Conservation (phyloP, 1,139 yeast genomes). For the Meyerozyma carpophila region DNA sequence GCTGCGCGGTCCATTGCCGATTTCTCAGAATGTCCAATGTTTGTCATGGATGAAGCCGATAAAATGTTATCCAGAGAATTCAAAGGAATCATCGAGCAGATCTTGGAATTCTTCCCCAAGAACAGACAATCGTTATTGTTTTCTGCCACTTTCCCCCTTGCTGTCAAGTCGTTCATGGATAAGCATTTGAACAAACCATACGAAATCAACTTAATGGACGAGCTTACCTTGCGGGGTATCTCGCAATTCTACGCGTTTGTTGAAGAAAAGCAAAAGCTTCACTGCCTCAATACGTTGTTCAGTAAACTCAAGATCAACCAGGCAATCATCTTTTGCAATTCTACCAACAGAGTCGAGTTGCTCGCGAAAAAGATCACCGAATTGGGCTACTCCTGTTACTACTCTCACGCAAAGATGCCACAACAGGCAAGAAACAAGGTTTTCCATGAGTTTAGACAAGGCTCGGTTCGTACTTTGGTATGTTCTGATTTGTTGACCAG, state of each 20-base stretch:
- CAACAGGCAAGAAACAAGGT: constrained; percentile 97
- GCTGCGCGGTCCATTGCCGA: constrained; percentile 87
- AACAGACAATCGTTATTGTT: constrained; percentile 82
- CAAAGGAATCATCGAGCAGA: constrained; percentile 82
- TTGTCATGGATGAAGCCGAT: constrained; percentile 99
- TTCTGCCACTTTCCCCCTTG: constrained; percentile 93
- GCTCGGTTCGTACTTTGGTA: constrained; percentile 93
- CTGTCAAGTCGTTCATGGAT: constrained; percentile 91
- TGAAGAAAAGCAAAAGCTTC: constrained; percentile 92
- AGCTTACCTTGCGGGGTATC: constrained; percentile 90
- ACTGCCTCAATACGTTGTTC: constrained; percentile 90
- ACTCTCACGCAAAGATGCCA: constrained; percentile 96
- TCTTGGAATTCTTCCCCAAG: constrained; percentile 73
- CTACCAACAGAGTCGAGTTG: constrained; percentile 92
- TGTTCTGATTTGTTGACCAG: constrained; percentile 95
- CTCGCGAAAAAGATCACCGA: constrained; percentile 95
- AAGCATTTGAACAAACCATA: constrained; percentile 86
- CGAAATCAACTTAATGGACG: constrained; percentile 97
- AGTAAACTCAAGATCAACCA: constrained; percentile 94
- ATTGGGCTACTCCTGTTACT: constrained; percentile 93
- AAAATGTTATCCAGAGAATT: constrained; percentile 92
- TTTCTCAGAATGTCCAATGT: constrained; percentile 79
- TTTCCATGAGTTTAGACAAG: constrained; percentile 97
- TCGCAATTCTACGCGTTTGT: constrained; percentile 97
- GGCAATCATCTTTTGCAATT: constrained; percentile 93